Conservation (phyloP, 148 eudicot species). For the Rhododendron williamsianum region DNA sequence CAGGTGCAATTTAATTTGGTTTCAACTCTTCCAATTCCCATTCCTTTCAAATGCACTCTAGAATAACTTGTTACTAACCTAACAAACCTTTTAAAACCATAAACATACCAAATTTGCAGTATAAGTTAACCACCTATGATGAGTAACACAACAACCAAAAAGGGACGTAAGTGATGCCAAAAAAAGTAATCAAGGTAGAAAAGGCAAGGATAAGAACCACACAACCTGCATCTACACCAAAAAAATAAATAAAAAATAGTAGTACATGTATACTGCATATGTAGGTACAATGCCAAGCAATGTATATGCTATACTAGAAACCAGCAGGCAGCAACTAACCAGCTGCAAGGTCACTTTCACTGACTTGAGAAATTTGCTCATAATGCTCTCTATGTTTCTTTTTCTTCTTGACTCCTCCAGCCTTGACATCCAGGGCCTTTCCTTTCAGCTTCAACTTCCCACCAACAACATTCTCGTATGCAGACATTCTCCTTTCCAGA, state of each 20-base stretch:
- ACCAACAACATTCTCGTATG: constrained; percentile 67
- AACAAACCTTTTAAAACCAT: not conserved
- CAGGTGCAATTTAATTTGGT: not conserved
- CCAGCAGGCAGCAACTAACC: constrained; percentile 31
- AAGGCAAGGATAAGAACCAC: not conserved
- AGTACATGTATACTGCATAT: not conserved
- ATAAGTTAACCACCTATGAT: not conserved
- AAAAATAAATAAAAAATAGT: not conserved
- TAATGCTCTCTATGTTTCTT: constrained; percentile 57
- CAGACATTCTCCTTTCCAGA: constrained; percentile 47
- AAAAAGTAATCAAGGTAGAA: not conserved
- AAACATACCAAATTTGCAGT: not conserved
- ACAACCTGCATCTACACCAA: not conserved
- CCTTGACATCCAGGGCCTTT: constrained; percentile 80
- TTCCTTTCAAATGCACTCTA: not conserved
- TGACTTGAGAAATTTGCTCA: constrained; percentile 39
- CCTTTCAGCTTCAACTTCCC: constrained; percentile 94
- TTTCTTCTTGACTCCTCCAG: constrained; percentile 66
- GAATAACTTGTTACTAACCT: not conserved
- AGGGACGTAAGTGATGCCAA: not conserved
- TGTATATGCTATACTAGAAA: not conserved
- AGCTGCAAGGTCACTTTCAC: constrained; percentile 35
- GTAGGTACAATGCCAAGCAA: not conserved
- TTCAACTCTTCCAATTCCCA: not conserved
- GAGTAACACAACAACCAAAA: not conserved